A percentile compares a stretch with the other conserved stretches of the same genome.
These are phyloP conservation scores for Phialemoniopsis sp. DNA, from an alignment of 2,329 filamentous ascomycete species.

Conservation along the genomic window DNA sequence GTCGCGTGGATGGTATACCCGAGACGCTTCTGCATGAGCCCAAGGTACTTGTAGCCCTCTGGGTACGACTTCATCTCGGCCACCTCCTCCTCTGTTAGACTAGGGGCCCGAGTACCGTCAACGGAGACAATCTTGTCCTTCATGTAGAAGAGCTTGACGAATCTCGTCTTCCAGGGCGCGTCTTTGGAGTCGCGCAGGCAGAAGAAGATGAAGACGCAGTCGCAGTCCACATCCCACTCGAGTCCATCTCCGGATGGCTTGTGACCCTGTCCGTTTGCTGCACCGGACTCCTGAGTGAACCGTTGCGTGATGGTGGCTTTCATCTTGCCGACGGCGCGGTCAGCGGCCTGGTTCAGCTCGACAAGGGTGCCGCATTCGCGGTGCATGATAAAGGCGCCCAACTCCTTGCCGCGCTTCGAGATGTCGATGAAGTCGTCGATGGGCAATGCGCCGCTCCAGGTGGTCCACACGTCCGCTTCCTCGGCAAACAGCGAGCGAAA, in stretches of 20 bases:
- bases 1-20: slow-evolving; percentile 36
- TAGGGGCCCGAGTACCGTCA: slow-evolving; percentile 32
- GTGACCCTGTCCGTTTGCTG: neutral
- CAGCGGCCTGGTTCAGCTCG: slow-evolving; percentile 27
- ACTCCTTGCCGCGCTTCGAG: slow-evolving; percentile 44
- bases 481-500: slow-evolving; percentile 42
- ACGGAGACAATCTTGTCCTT: slow-evolving; percentile 44
- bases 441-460: slow-evolving; percentile 37
- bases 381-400: slow-evolving; percentile 53
- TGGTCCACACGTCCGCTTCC: slow-evolving; percentile 44
- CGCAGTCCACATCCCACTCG: slow-evolving; percentile 45
- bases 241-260: slow-evolving; percentile 18
- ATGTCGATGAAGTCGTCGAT: slow-evolving; percentile 43
- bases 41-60: slow-evolving; percentile 41
- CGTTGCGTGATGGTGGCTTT: slow-evolving; percentile 51
- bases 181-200: slow-evolving; percentile 22
- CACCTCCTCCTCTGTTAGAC: slow-evolving; percentile 26
- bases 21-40: slow-evolving; percentile 37
- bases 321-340: slow-evolving; percentile 46
- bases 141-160: slow-evolving; percentile 44
- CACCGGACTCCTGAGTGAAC: slow-evolving; percentile 20
- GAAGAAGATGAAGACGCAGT: slow-evolving; percentile 46
- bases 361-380: slow-evolving; percentile 45
- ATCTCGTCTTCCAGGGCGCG: slow-evolving; percentile 32
- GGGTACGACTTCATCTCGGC: slow-evolving; percentile 32